A percentile compares a stretch with the other conserved stretches of the same genome.
These are phyloP conservation scores for Cardiospermum halicacabum DNA, from an alignment of 345 rosid species.

Conservation along the genomic window DNA sequence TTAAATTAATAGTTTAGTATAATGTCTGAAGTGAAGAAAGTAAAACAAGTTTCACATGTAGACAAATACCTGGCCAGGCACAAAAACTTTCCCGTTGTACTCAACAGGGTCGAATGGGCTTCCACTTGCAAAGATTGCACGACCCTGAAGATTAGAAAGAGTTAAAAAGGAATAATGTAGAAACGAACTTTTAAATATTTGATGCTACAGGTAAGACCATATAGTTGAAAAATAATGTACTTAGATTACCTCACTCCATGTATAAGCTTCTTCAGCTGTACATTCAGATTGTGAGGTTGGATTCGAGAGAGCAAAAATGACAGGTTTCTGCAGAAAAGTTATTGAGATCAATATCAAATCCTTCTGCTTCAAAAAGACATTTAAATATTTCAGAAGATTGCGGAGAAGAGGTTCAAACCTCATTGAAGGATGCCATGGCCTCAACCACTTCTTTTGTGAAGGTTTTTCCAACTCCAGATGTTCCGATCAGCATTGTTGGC, in stretches of 20 bases:
- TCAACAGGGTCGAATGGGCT: conserved; percentile 90
- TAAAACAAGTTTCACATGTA: background rate
- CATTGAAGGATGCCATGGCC: conserved; percentile 74
- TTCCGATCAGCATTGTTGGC: conserved; percentile 89
- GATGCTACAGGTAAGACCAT: background rate
- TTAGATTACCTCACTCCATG: conserved; percentile 71
- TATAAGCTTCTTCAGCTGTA: conserved; percentile 93
- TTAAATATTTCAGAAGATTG: conserved; percentile 5
- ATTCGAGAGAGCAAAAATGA: conserved; percentile 90
- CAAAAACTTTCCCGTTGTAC: conserved; percentile 52
- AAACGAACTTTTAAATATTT: background rate
- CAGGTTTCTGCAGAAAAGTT: conserved; percentile 62
- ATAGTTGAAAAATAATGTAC: background rate
- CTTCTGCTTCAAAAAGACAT: conserved; percentile 4
- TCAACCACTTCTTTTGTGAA: conserved; percentile 89
- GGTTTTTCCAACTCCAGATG: conserved; percentile 89
- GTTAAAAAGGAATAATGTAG: background rate
- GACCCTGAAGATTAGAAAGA: conserved; percentile 50
- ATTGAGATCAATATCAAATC: conserved; percentile 10
- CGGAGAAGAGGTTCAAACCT: conserved; percentile 40
- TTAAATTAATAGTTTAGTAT: background rate
- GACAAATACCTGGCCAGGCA: conserved; percentile 81
- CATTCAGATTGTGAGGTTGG: conserved; percentile 98
- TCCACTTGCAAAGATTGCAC: conserved; percentile 93
- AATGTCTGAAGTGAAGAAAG: background rate